Evolutionary conservation across 1,284 basidiomycete species (phyloP), one percentile per base, ranked within the genome.

Genomic region (Boletus holoroseus): DNA sequence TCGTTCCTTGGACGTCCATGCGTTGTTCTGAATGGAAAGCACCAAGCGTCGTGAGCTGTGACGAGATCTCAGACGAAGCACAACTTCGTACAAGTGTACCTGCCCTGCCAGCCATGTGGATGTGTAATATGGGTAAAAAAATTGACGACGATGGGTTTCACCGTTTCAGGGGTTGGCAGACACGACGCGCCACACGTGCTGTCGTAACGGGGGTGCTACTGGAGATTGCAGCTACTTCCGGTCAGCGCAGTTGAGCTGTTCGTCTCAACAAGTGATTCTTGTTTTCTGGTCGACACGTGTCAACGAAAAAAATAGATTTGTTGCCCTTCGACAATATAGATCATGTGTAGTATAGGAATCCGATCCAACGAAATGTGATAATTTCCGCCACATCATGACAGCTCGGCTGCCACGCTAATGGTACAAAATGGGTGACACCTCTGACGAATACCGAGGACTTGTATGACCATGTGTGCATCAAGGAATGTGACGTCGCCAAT

Each of bases 1-100:
- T 40, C 54, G 64, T 53, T 65, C 58, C 53, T 55, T 55, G 51
- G 42, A 45, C 24, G 36, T 38, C 45, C 61, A 53, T 16, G 49
- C 30, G 35, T 50, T 24, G 20, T 58, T 34, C 65, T 66, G 20
- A 20, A 36, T n/a, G 11, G n/a, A 7, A 36, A n/a, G n/a, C n/a
- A n/a, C n/a, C n/a, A n/a, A n/a, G n/a, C n/a, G n/a, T 44, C 18
- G 41, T 38, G 34, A 57, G 38, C 24, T 30, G 18, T 28, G 27
- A 38, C 26, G 16, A 22, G 45, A 49, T 55, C 40, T 44, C 44
- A 51, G 36, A 49, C 32, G 15, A 32, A 39, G n/a, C 41, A 41
- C 38, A 28, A 11, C 5, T 40, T 22, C 34, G 43, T 47, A 60
- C 59, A 44, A 58, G 55, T 45, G 51, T 56, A 41, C 46, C 44